phyloP scores from a whole-genome alignment of 2,329 filamentous ascomycete genomes.

The Dactylellina sp. region DNA sequence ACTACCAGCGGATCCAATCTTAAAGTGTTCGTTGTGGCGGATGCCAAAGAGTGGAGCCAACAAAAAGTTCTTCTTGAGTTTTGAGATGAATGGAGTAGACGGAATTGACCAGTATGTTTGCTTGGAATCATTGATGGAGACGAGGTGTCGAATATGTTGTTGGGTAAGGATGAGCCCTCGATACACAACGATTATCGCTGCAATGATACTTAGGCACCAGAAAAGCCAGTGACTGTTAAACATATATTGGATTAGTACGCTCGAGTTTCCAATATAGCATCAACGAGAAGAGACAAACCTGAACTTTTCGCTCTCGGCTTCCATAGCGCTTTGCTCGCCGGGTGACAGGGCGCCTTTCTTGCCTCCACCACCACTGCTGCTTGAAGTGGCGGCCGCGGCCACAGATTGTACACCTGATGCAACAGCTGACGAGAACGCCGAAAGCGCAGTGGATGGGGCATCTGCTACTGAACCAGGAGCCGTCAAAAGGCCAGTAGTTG shows the following conservation, averaged over 20 bases:
- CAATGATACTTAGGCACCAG: conserved; percentile 24
- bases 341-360: conserved; percentile 21
- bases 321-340: conserved; percentile 43
- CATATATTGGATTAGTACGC: conserved; percentile 2
- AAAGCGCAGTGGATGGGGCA: conserved; percentile 14
- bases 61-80: conserved; percentile 74
- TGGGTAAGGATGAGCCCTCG: conserved; percentile 26
- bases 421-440: conserved; percentile 26
- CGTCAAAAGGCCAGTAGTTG: conserved; percentile 27
- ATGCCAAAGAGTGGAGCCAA: conserved; percentile 79
- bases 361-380: conserved; percentile 14
- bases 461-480: conserved; percentile 22
- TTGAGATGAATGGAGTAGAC: conserved; percentile 33
- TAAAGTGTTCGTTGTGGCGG: conserved; percentile 80
- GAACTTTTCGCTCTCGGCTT: conserved; percentile 48
- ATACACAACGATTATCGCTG: conserved; percentile 34
- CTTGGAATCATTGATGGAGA: conserved; percentile 48
- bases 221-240: conserved; percentile 47
- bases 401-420: conserved; percentile 17
- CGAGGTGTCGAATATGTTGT: conserved; percentile 46
- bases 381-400: conserved; percentile 18
- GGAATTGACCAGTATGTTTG: conserved; percentile 50
- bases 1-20: conserved; percentile 75
- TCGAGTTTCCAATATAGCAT: neutral
- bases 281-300: conserved; percentile 20